Percentiles rank a stretch among this genome's conserved stretches.
Evolutionary conservation across 78 protist species (phyloP).

Genomic region (Dictyostelium capitatum): DNA sequence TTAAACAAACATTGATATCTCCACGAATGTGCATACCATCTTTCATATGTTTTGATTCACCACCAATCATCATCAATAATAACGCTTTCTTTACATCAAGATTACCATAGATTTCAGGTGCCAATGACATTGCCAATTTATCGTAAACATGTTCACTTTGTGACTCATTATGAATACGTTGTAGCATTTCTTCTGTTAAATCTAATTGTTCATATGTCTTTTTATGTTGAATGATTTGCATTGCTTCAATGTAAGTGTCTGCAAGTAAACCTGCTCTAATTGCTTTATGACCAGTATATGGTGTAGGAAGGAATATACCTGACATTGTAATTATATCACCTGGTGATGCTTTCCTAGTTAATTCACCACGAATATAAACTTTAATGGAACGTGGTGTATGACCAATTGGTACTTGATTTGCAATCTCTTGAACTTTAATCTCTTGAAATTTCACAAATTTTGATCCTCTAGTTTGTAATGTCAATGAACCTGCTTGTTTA

Average conservation of each 20-base stretch:
- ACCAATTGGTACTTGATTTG: constrained; percentile 98
- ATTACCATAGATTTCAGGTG: constrained; percentile 99
- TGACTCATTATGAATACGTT: neutral
- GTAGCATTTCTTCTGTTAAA: constrained; percentile 27
- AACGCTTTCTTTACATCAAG: constrained; percentile 99
- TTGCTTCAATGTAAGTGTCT: constrained; percentile 94
- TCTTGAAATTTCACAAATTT: constrained; percentile 98
- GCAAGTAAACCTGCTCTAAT: constrained; percentile 90
- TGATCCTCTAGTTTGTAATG: constrained; percentile 96
- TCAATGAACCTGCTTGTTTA: constrained; percentile 75
- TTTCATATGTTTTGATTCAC: constrained; percentile 70
- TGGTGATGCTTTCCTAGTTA: constrained; percentile 91
- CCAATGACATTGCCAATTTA: constrained; percentile 92
- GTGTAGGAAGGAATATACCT: constrained; percentile 88
- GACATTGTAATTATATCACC: constrained; percentile 94
- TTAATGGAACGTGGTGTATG: constrained; percentile 98
- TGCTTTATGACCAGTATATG: constrained; percentile 75
- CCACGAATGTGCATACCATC: constrained; percentile 99
- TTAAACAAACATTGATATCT: constrained; percentile 97
- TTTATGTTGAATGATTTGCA: constrained; percentile 84
- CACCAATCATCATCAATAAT: constrained; percentile 96
- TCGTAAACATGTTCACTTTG: constrained; percentile 63
- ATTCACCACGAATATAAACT: constrained; percentile 92
- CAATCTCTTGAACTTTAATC: constrained; percentile 97
- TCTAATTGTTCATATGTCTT: constrained; percentile 84